Evolutionary conservation across 257 asterid species (phyloP).

Genomic region (Misopates orontium): DNA sequence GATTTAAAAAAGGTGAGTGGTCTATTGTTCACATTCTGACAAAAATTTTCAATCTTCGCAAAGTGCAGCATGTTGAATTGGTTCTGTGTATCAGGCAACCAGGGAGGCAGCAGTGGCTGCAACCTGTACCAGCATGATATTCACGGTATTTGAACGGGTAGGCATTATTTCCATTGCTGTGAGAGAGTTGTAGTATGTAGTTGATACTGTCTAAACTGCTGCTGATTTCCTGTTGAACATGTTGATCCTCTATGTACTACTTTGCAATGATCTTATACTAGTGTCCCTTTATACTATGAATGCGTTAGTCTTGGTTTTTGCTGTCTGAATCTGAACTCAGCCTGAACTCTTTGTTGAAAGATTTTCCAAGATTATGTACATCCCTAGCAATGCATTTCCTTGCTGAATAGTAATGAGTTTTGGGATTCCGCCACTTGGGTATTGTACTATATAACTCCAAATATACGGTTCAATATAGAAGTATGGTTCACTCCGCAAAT

Average conservation of each 20-base stretch:
- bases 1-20: neutral
- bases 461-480: too few species aligned
- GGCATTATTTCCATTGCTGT: conserved; percentile 9
- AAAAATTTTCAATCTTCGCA: conserved; percentile 9
- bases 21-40: neutral
- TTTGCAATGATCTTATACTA: too few species aligned
- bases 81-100: conserved; percentile 22
- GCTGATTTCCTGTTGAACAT: conserved; percentile 2
- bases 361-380: too few species aligned
- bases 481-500: too few species aligned
- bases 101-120: conserved; percentile 26
- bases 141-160: neutral
- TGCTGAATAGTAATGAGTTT: neutral
- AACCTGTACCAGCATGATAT: neutral
- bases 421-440: too few species aligned
- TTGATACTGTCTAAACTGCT: conserved; percentile 15
- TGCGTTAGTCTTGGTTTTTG: neutral
- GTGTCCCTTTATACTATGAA: neutral
- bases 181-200: conserved; percentile 20
- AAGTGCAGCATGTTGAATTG: conserved; percentile 22
- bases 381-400: neutral
- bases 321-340: too few species aligned
- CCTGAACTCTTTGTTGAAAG: too few species aligned
- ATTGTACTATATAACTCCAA: too few species aligned
- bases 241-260: conserved; percentile 13